Percentiles rank a stretch among this genome's conserved stretches.
phyloP scores from a whole-genome alignment of 2,329 filamentous ascomycete genomes.

The Aspergillus sp. region DNA sequence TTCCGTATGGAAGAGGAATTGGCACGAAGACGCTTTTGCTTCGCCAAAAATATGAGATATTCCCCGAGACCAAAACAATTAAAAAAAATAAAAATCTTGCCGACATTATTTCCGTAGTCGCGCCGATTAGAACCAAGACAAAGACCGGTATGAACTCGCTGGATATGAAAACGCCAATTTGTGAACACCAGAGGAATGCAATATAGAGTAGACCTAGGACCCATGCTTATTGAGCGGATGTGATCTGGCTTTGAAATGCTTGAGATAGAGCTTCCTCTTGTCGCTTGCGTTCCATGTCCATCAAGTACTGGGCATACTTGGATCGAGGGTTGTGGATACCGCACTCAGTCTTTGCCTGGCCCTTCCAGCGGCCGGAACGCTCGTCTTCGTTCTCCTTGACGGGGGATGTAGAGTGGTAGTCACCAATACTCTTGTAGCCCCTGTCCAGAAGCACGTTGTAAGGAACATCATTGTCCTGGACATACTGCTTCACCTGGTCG shows the following conservation, averaged over 20 bases:
- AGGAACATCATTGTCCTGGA: conserved; percentile 81
- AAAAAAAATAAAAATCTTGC: conserved; percentile 13
- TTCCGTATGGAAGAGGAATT: conserved; percentile 9
- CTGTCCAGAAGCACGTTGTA: conserved; percentile 89
- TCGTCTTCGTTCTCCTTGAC: conserved; percentile 92
- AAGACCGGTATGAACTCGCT: conserved; percentile 20
- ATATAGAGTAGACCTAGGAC: conserved; percentile 3
- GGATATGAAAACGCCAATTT: conserved; percentile 13
- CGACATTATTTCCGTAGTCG: conserved; percentile 15
- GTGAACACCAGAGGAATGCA: conserved; percentile 22
- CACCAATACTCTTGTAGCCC: conserved; percentile 97
- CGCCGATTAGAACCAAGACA: conserved; percentile 10
- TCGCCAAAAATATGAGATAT: conserved; percentile 5
- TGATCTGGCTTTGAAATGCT: conserved; percentile 39
- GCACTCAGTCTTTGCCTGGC: conserved; percentile 92
- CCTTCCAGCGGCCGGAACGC: conserved; percentile 95
- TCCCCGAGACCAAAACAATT: background rate
- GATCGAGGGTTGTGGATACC: conserved; percentile 98
- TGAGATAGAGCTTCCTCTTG: conserved; percentile 56
- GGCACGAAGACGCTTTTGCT: conserved; percentile 13
- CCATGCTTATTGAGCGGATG: conserved; percentile 28
- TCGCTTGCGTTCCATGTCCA: conserved; percentile 69
- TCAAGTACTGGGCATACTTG: conserved; percentile 82
- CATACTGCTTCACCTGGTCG: conserved; percentile 82
- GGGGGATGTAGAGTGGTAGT: conserved; percentile 95